Conservation (phyloP, 495 filamentous ascomycete species). For the Talaromyces proteolyticus region DNA sequence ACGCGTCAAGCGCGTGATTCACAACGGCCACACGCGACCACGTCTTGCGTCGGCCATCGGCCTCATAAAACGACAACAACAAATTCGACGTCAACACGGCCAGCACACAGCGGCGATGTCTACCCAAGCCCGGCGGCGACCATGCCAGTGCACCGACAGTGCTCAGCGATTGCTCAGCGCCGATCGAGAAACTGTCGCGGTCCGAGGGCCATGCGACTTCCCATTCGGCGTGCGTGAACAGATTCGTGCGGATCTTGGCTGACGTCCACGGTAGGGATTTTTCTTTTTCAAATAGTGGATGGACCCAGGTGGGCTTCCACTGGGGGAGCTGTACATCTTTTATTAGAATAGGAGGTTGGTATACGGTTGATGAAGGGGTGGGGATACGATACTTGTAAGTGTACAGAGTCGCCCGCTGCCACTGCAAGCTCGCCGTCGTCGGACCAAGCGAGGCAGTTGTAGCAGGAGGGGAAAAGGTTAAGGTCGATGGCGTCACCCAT, state of each 20-base stretch:
- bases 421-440: conserved; percentile 56
- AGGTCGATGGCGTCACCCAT: conserved; percentile 33
- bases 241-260: conserved; percentile 40
- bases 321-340: conserved; percentile 7
- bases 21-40: conserved; percentile 41
- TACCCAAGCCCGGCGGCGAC: conserved; percentile 55
- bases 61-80: conserved; percentile 40
- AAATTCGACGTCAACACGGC: conserved; percentile 56
- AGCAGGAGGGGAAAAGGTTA: conserved; percentile 31
- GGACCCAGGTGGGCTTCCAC: conserved; percentile 6
- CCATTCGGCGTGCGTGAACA: conserved; percentile 51
- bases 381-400: conserved; percentile 40
- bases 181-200: conserved; percentile 50
- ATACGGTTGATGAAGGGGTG: background rate
- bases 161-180: conserved; percentile 55
- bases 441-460: conserved; percentile 57
- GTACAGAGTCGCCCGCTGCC: conserved; percentile 50
- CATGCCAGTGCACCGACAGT: conserved; percentile 48
- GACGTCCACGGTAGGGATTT: conserved; percentile 22
- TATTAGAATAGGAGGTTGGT: too few species aligned
- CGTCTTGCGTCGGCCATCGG: conserved; percentile 24
- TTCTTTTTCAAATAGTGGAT: conserved; percentile 7
- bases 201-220: conserved; percentile 35
- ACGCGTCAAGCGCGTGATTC: conserved; percentile 26
- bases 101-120: conserved; percentile 51